Percentiles rank a stretch among this genome's conserved stretches.
These are phyloP conservation scores for Aquilaria yunnanensis DNA, from an alignment of 345 rosid genomes.

Conservation along the genomic window DNA sequence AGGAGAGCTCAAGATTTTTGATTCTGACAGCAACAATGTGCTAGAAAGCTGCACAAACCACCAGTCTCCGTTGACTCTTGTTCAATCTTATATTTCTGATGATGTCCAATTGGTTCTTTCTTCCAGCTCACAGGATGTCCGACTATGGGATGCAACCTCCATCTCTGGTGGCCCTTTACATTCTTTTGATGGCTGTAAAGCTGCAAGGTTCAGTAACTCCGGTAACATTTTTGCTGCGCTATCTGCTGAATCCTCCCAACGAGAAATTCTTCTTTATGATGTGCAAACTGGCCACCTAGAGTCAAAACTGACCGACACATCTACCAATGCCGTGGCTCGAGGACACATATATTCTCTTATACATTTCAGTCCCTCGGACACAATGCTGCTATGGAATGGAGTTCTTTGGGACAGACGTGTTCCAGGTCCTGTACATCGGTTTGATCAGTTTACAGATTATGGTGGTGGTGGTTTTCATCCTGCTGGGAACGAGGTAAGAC, in stretches of 20 bases:
- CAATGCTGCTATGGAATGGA: conserved; percentile 91
- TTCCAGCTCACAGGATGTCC: conserved; percentile 78
- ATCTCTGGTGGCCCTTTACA: conserved; percentile 62
- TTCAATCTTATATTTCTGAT: conserved; percentile 60
- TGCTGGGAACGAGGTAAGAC: conserved; percentile 91
- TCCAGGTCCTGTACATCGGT: conserved; percentile 52
- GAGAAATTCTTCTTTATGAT: conserved; percentile 87
- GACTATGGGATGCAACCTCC: conserved; percentile 81
- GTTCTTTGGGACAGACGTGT: conserved; percentile 75
- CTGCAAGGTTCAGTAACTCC: conserved; percentile 84
- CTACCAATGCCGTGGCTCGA: conserved; percentile 50
- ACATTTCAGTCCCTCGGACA: conserved; percentile 84
- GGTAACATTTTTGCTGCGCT: conserved; percentile 72
- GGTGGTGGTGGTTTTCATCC: conserved; percentile 99
- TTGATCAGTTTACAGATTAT: conserved; percentile 90
- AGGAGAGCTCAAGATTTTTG: conserved; percentile 78
- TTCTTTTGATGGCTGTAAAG: conserved; percentile 78
- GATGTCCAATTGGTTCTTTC: conserved; percentile 75
- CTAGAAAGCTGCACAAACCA: conserved; percentile 76
- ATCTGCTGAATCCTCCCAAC: conserved; percentile 41
- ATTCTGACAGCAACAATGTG: conserved; percentile 56
- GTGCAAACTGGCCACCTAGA: conserved; percentile 58
- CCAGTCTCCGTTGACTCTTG: conserved; percentile 64
- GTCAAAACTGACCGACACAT: conserved; percentile 53
- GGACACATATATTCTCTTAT: conserved; percentile 68